Evolutionary conservation across 768 basidiomycete species (phyloP).

Genomic region (Zangia roseola): DNA sequence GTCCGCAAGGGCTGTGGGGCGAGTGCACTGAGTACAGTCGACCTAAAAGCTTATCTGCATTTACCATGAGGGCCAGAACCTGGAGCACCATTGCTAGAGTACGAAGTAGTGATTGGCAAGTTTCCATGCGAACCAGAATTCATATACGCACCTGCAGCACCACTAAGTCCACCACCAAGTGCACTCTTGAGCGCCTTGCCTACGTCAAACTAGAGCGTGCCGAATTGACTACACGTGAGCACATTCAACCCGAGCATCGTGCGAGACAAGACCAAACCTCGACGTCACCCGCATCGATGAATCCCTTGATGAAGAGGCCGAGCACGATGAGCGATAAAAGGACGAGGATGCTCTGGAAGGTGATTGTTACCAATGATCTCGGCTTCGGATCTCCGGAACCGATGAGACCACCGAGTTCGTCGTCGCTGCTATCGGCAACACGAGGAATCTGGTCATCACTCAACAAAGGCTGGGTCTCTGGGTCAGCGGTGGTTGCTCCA

Average conservation of each 20-base stretch:
- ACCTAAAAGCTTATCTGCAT: background rate
- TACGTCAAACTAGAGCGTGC: slow-evolving; percentile 67
- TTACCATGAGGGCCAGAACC: slow-evolving; percentile 80
- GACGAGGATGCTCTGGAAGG: slow-evolving; percentile 34
- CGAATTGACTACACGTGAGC: slow-evolving; percentile 39
- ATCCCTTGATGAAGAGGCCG: slow-evolving; percentile 62
- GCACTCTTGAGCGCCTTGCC: slow-evolving; percentile 75
- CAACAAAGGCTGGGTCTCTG: slow-evolving; percentile 26
- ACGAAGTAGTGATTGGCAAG: slow-evolving; percentile 4
- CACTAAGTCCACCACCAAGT: slow-evolving; percentile 86
- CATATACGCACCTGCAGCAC: slow-evolving; percentile 63
- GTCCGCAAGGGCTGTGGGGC: slow-evolving; percentile 76
- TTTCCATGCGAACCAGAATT: background rate
- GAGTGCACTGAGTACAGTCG: background rate
- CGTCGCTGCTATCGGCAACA: slow-evolving; percentile 10
- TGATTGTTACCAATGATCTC: slow-evolving; percentile 12
- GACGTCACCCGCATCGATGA: slow-evolving; percentile 65
- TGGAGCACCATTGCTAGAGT: slow-evolving; percentile 86
- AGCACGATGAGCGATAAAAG: slow-evolving; percentile 40
- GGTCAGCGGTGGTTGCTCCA: slow-evolving; percentile 1
- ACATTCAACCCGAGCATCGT: slow-evolving; percentile 36
- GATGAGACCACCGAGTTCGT: slow-evolving; percentile 12
- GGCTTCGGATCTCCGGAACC: slow-evolving; percentile 2
- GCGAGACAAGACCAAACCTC: slow-evolving; percentile 45
- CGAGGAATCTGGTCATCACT: background rate